Evolutionary conservation across 2,329 filamentous ascomycete species (phyloP), one percentile per base, ranked within the genome.

Genomic region (Phyllosticta citriasiana): DNA sequence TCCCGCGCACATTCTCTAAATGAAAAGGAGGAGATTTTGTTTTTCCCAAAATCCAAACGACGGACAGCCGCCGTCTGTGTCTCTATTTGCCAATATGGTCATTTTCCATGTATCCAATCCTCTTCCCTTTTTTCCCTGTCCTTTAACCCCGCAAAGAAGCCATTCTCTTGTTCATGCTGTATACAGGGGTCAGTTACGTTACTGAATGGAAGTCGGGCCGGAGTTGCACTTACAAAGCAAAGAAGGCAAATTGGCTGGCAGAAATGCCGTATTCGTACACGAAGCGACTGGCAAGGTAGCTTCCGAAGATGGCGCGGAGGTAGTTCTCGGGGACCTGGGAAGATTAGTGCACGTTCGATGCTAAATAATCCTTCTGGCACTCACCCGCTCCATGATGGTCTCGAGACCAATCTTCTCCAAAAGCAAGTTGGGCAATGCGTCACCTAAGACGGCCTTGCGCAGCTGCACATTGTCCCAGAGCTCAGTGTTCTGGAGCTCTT

Each of bases 231-330:
- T 56, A 60, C 58, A 97, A 99, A 73, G 96, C 91, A 77, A 96
- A 99, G 82, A 99, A 99, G 50, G 93, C 91, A 79, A 99, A 97
- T 71, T 97, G 93, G 79, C 88, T 94, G 4, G 94, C 92, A 66
- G 84, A 87, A 73, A 91, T 92, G 70, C 94, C 94, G 73, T 93
- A 94, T 74, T 96, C 86, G 75, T 99, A 99, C 51, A 99, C 91
- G 73, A 99, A 99, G 53, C 94, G 88, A 71, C 89, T 95, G 56
- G 94, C 93, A 67, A 99, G 81, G 77, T 93, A 97, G 73, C 89
- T 95, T 67, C 94, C 94, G 72, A 99, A 99, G 73, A 99, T 97
- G 66, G 92, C 88, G 66, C 91, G 85, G 65, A 99, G 84, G 73
- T 99, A 99, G 67, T 86, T 88, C 64, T 96, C 90, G 0, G 94